Evolutionary conservation across 2,329 filamentous ascomycete genomes (phyloP), one percentile per base, ranked within the genome.

Genomic region (Periconia macrospinosa): DNA sequence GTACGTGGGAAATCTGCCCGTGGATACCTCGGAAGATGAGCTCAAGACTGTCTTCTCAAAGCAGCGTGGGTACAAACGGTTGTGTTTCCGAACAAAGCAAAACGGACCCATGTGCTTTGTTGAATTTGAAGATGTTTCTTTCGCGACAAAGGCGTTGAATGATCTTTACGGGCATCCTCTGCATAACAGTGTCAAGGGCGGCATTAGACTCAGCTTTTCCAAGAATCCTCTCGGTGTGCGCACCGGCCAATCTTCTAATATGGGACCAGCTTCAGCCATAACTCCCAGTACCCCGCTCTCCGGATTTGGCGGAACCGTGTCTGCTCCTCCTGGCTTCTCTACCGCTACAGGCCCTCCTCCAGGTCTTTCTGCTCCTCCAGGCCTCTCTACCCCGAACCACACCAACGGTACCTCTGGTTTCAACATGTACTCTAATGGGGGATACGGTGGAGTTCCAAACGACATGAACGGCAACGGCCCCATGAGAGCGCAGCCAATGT

Each of bases 91-190:
- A 33, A 95, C 92, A 50, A 97, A 97, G 78, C 86, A 90, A 61
- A 96, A 97, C 64, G 93, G 93, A 0, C 93, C 93, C 1, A 97
- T 97, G 92, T 97, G 94, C 71, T 97, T 97, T 73, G 94, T 99
- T 37, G 94, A 99, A 74, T 99, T 97, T 64, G 93, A 97, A 67
- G 92, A 97, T 66, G 83, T 96, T 11, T 89, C 90, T 1, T 93
- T 91, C 67, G 93, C 94, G 0, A 97, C 93, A 41, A 96, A 94
- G 75, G 89, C 92, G 1, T 81, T 97, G 2, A 86, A 92, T 59
- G 91, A 97, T 52, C 81, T 97, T 1, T 97, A 97, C 67, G 94
- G 94, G 0, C 86, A 89, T 47, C 86, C 85, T 46, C 82, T 97
- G 30, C 91, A 92, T 70, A 97, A 96, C 75, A 96, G 92, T 67